Base-by-base conservation (phyloP, 164 flowering plant genomes). In the Umbilicus rupestris region DNA sequence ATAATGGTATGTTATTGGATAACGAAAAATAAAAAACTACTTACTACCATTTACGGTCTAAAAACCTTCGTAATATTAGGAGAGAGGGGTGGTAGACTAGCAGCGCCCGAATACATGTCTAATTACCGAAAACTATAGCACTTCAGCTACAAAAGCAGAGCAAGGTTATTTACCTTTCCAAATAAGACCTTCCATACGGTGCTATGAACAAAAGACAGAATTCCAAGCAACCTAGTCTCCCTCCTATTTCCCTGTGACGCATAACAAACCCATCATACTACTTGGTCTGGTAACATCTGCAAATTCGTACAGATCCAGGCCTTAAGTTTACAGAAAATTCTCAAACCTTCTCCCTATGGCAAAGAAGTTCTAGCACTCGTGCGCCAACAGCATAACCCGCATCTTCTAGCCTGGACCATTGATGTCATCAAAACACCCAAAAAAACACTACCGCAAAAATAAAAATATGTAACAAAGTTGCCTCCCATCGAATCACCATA, bases 341-440 rank as follows among this genome's bases (percentile, higher is more conserved):
- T 19, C 39, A 41, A 77, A 94, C 99, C 96, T 88, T 94, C 16
- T 94, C 99, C 69, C 97, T 80, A 46, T 95, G 94, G 77, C 99
- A 95, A 67, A 95, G 89, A 73, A 95, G 97, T 73, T 92, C 99
- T 49, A 95, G 73, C 67, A 86, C 88, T 68, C 97, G 80, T n/a
- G 92, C 97, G 10, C 99, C 99, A 70, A 95, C 97, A 64, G 96
- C 90, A 80, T 92, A 95, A 12, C 99, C 99, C 1, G 97, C 99
- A 86, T 95, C 99, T 81, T 95, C 99, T 68, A 95, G 79, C 84
- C 99, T 95, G 82, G 74, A 37, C 49, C 6, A 67, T 22, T 1
- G 17, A 55, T 55, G 5, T 26, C 60, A 16, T 1, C 16, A 11
- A 26, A 24, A 26, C 59, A 9, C 12, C 20, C 55, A n/a, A 6